Base-by-base conservation (phyloP, 2,329 filamentous ascomycete species). In the Stachybotrys chartarum region DNA sequence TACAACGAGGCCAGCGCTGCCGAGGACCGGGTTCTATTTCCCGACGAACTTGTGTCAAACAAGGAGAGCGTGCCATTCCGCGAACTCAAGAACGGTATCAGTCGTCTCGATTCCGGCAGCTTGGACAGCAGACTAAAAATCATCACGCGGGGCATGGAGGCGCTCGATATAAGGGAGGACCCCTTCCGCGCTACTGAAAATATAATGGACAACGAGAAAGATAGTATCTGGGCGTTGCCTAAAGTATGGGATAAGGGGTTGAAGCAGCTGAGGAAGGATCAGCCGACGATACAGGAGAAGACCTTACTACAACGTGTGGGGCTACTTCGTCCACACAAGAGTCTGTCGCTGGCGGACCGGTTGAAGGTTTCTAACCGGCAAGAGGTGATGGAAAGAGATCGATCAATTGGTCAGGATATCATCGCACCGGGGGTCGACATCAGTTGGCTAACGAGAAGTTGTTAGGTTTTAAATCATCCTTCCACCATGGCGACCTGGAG, bases 401-500 rank as follows among this genome's bases (percentile, higher is more conserved):
- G 60, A 8, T 59, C 59, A 3, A 51, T 59, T 14, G 58, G 64
- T 66, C 39, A 57, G 64, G 53, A 32, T 50, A 12, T 8, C 6
- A 24, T 12, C 3, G 5, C 0, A 6, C 1, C 1, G 6, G 0
- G 0, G 1, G 5, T n/a, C 0, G 7, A 8, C 1, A 16, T 18
- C 51, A 17, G 31, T 1, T 8, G 42, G 8, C 44, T 57, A 30
- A 55, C 48, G 48, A 44, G 5, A 31, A 42, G 24, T 1, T 1
- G 2, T 0, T 2, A 65, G 63, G 56, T 0, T 68, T 65, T 14
- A 67, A 68, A 31, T 56, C 64, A 12, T 56, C 65, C 1, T 63
- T 68, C 17, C 65, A 68, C 16, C 58, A 52, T 0, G 66, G 58
- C 17, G 65, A 68, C 24, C 59, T 68, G 1, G 64, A 68, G 11